Evolutionary conservation across 768 basidiomycete genomes (phyloP).

Genomic region (Solioccasus polychromus): DNA sequence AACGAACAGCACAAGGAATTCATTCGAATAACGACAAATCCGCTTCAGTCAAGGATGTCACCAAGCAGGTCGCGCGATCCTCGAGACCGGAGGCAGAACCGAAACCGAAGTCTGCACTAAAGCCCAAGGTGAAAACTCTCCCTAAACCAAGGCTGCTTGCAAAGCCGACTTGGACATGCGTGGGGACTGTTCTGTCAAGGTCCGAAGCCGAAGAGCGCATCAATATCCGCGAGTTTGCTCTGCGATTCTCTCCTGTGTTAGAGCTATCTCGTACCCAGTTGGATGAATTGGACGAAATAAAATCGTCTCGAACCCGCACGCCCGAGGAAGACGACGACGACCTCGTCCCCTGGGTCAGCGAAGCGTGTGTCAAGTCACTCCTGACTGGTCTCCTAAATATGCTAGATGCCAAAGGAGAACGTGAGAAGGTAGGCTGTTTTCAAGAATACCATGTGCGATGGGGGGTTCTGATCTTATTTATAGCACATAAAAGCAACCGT

Average conservation of each 20-base stretch:
- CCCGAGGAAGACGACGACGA: constrained; percentile 37
- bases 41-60: constrained; percentile 7
- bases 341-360: constrained; percentile 58
- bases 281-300: constrained; percentile 63
- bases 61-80: constrained; percentile 7
- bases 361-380: constrained; percentile 60
- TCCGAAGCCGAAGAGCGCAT: constrained; percentile 58
- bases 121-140: constrained; percentile 24
- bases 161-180: constrained; percentile 50
- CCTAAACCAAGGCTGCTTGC: constrained; percentile 40
- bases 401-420: constrained; percentile 43
- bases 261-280: constrained; percentile 50
- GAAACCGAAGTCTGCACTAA: constrained; percentile 19
- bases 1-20: constrained; percentile 2
- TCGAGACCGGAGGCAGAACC: constrained; percentile 10
- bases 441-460: neutral
- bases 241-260: constrained; percentile 57
- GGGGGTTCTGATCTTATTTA: neutral
- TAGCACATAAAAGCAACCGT: constrained; percentile 35
- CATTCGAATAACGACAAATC: constrained; percentile 10
- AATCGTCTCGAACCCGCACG: constrained; percentile 30
- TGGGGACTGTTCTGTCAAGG: constrained; percentile 43
- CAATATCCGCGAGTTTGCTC: constrained; percentile 69
- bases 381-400: constrained; percentile 60
- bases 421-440: constrained; percentile 27